Evolutionary conservation across 1,284 basidiomycete genomes (phyloP), one percentile per base, ranked within the genome.

Genomic region (Phellinidium pouzarii): DNA sequence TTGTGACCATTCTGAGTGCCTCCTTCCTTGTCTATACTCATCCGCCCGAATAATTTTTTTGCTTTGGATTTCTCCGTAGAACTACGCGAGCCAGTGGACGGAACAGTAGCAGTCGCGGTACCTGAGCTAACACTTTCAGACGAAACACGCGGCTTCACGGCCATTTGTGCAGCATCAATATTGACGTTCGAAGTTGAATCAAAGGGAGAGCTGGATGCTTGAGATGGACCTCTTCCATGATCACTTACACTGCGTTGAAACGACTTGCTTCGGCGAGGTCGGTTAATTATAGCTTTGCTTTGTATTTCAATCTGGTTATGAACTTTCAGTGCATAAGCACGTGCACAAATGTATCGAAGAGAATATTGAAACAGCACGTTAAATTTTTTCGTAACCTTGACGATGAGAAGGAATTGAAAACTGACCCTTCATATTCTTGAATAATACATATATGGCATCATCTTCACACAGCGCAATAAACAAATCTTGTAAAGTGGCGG

Each of bases 401-500:
- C 48, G 44, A 50, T 25, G n/a, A 34, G n/a, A 31, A 41, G n/a
- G 19, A 48, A 7, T 29, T 5, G 17, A 20, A 38, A 22, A 63
- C 73, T 57, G 55, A 91, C 92, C 86, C 71, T 87, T 80, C 87
- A 93, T 88, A n/a, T 76, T 74, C 69, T 84, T 90, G 71, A 94
- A 93, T 59, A 88, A 74, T 22, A 79, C 77, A 68, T 91, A 94
- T 50, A 94, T 80, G 47, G 82, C 74, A 61, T 87, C 83, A 66
- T 94, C 92, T 68, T 94, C 92, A 58, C 90, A 92, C 25, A 94
- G 73, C 0, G 91, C 91, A 22, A 82, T 76, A 65, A 90, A 93
- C 31, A 95, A 71, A 65, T 94, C 90, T 58, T 90, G 81, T 4
- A 82, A 73, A 14, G 80, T 84, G 17, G 91, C 91, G 5, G 72